Evolutionary conservation across 1,284 basidiomycete genomes (phyloP), one percentile per base, ranked within the genome.

Genomic region (Anthracocystis panici-leucophaei): DNA sequence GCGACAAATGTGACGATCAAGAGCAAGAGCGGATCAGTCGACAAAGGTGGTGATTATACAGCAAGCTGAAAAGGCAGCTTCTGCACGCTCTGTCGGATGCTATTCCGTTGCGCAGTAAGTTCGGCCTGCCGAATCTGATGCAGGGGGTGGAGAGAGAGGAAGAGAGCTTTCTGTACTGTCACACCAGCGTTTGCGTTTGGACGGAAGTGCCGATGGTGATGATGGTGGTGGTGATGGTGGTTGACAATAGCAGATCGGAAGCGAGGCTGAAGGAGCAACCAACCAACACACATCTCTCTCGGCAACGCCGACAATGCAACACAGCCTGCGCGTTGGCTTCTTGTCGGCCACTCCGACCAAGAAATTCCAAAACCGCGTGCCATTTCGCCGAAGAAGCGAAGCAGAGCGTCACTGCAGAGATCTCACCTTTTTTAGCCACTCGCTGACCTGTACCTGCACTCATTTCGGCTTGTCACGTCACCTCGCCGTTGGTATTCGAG

Each of bases 91-190:
- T 8, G 14, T 14, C 41, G 29, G 44, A 27, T 48, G 31, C 45
- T 40, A 8, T 41, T n/a, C 55, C 53, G 42, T 45, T 33, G 42
- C n/a, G 29, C 23, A 25, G 23, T 40, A 56, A 31, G 21, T 48
- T 41, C 56, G 56, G 56, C 56, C 56, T 42, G 50, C 58, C 58
- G 60, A 62, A 54, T 48, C 44, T 59, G 40, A 20, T 42, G 48
- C 57, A 50, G 42, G 5, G 12, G 18, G 29, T 42, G 9, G 35
- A 38, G 35, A 12, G 25, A 5, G 29, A 16, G 8, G 8, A n/a
- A 11, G 23, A 46, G 27, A 29, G 12, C 5, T 38, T 38, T 38
- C 46, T 31, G 48, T 12, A 49, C 48, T 20, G 20, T 49, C 48
- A 49, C 48, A 31, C 18, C 48, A 48, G 27, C 18, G 46, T 31